These are phyloP conservation scores for Aspergillus cejpii DNA, from an alignment of 2,329 filamentous ascomycete species.

Conservation along the genomic window DNA sequence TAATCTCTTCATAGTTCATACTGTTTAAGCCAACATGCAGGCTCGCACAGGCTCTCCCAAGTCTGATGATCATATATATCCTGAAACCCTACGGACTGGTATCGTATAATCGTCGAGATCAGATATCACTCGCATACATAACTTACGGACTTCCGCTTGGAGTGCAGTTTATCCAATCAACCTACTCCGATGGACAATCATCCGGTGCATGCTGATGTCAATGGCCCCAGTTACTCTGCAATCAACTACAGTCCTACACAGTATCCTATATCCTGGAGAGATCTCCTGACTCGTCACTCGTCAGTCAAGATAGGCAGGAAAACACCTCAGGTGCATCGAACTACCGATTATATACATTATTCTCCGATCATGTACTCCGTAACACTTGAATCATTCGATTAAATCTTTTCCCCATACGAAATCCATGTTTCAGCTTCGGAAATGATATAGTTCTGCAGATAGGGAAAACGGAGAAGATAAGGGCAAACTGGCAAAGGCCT, in stretches of 20 bases:
- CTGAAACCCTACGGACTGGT: background rate
- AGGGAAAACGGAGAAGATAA: background rate
- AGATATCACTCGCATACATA: background rate
- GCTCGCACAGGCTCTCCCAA: background rate
- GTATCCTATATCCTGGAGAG: too few relatives aligned
- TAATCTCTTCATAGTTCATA: constrained; percentile 5
- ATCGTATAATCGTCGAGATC: too few relatives aligned
- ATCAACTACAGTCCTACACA: too few relatives aligned
- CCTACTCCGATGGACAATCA: constrained; percentile 2
- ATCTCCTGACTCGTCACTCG: too few relatives aligned
- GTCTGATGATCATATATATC: background rate
- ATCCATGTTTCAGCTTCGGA: background rate
- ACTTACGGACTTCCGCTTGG: constrained; percentile 1
- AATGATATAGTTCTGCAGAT: background rate
- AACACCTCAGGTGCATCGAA: too few relatives aligned
- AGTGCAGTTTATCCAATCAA: constrained; percentile 1
- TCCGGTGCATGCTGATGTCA: background rate
- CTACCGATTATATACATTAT: too few relatives aligned
- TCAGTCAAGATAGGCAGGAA: background rate
- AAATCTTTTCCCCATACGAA: too few relatives aligned
- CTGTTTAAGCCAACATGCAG: background rate
- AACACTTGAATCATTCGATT: too few relatives aligned
- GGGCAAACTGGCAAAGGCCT: background rate
- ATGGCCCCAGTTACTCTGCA: constrained; percentile 5
- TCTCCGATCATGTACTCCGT: too few relatives aligned